These are phyloP conservation scores for Nelumbo lutea DNA, from an alignment of 164 flowering plant genomes.

Conservation along the genomic window DNA sequence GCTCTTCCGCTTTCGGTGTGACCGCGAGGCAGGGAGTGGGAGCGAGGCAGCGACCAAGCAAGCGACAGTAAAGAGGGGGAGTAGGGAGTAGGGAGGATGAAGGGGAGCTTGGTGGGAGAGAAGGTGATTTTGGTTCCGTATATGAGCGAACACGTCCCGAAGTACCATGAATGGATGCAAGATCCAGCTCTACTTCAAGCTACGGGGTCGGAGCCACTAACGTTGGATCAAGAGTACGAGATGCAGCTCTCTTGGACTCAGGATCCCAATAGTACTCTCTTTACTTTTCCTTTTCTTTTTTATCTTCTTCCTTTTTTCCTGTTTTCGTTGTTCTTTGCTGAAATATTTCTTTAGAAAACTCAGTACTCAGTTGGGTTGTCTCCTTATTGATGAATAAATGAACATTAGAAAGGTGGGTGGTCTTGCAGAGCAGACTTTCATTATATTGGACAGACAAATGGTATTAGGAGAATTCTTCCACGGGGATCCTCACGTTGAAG, in stretches of 20 bases:
- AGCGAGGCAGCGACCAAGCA: too few species aligned
- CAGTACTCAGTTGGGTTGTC: conserved; percentile 8
- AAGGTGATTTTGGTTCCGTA: conserved; percentile 77
- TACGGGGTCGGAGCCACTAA: conserved; percentile 93
- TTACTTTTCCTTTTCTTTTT: background rate
- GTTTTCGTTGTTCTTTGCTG: background rate
- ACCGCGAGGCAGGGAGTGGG: too few species aligned
- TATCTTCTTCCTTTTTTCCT: background rate
- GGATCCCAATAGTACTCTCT: conserved; percentile 59
- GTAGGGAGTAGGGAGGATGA: conserved; percentile 21
- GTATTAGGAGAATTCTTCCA: conserved; percentile 50
- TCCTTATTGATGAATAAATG: conserved; percentile 7
- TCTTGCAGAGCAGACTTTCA: conserved; percentile 80
- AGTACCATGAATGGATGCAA: conserved; percentile 92
- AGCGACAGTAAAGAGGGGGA: background rate
- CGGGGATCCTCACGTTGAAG: conserved; percentile 82
- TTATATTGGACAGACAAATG: conserved; percentile 71
- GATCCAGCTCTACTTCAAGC: conserved; percentile 73
- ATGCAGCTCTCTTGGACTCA: conserved; percentile 90
- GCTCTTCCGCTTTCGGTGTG: too few species aligned
- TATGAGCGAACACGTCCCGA: conserved; percentile 79
- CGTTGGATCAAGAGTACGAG: conserved; percentile 69
- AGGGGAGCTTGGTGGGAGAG: conserved; percentile 64
- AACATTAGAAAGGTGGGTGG: conserved; percentile 1
- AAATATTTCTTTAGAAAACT: background rate